These are phyloP conservation scores for Polyporus tsugae DNA, from an alignment of 1,284 basidiomycete genomes.

Conservation along the genomic window DNA sequence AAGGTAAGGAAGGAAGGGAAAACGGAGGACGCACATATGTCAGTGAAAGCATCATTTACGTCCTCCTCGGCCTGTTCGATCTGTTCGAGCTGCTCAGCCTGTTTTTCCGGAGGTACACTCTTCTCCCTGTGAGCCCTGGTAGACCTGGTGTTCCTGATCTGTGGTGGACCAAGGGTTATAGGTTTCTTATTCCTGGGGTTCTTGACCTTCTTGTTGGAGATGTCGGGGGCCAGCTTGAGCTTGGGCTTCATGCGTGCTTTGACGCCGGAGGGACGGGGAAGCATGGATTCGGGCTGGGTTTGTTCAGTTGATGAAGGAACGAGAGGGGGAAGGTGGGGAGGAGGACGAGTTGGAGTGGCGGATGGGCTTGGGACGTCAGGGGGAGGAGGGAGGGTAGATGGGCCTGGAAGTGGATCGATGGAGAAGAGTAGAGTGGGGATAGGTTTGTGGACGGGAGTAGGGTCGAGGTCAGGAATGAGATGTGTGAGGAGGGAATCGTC, in stretches of 20 bases:
- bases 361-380: conserved; percentile 1
- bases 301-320: background rate
- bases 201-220: conserved; percentile 10
- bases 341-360: conserved; percentile 9
- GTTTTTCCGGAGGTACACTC: background rate
- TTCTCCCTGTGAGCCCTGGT: background rate
- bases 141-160: conserved; percentile 3
- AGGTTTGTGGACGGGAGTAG: conserved; percentile 7
- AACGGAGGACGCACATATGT: background rate
- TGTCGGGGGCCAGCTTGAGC: background rate
- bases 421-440: background rate
- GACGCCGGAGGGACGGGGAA: conserved; percentile 6
- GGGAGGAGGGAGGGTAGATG: background rate
- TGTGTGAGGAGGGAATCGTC: conserved; percentile 10
- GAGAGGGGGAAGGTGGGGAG: background rate
- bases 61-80: background rate
- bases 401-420: background rate
- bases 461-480: background rate
- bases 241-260: conserved; percentile 20
- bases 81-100: background rate
- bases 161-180: background rate
- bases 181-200: conserved; percentile 11
- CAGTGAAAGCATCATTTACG: background rate
- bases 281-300: background rate
- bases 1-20: background rate